Conservation (phyloP, 805 yeast species). For the Suhomyces vadensis region DNA sequence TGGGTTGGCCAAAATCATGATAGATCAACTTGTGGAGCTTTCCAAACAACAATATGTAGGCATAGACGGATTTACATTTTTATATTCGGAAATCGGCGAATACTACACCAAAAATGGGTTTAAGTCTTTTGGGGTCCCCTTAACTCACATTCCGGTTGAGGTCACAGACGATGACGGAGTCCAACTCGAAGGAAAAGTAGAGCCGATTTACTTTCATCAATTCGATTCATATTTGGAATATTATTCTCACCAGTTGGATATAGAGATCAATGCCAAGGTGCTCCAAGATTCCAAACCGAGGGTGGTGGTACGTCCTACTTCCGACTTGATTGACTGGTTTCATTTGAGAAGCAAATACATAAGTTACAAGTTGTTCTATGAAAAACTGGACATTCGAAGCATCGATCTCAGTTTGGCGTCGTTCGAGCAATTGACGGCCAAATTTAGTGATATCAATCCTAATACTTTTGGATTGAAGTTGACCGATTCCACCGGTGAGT, state of each 20-base stretch:
- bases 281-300: slow-evolving; percentile 32
- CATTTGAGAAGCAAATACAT: slow-evolving; percentile 41
- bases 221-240: slow-evolving; percentile 26
- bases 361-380: slow-evolving; percentile 22
- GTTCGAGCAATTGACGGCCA: slow-evolving; percentile 18
- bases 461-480: slow-evolving; percentile 33
- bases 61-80: slow-evolving; percentile 34
- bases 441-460: slow-evolving; percentile 29
- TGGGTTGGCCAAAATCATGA: slow-evolving; percentile 42
- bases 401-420: slow-evolving; percentile 21
- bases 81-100: slow-evolving; percentile 47
- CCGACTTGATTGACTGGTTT: slow-evolving; percentile 41
- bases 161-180: slow-evolving; percentile 9
- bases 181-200: not conserved
- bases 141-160: slow-evolving; percentile 26
- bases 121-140: slow-evolving; percentile 37
- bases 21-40: slow-evolving; percentile 34
- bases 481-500: slow-evolving; percentile 14
- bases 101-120: slow-evolving; percentile 42
- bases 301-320: slow-evolving; percentile 29
- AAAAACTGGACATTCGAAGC: slow-evolving; percentile 8
- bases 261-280: slow-evolving; percentile 19
- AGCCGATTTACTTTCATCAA: slow-evolving; percentile 24
- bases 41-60: slow-evolving; percentile 26
- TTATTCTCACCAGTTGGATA: slow-evolving; percentile 22